Evolutionary conservation across 2,329 filamentous ascomycete species (phyloP).

Genomic region (Cladosporium austrohemisphaericum): DNA sequence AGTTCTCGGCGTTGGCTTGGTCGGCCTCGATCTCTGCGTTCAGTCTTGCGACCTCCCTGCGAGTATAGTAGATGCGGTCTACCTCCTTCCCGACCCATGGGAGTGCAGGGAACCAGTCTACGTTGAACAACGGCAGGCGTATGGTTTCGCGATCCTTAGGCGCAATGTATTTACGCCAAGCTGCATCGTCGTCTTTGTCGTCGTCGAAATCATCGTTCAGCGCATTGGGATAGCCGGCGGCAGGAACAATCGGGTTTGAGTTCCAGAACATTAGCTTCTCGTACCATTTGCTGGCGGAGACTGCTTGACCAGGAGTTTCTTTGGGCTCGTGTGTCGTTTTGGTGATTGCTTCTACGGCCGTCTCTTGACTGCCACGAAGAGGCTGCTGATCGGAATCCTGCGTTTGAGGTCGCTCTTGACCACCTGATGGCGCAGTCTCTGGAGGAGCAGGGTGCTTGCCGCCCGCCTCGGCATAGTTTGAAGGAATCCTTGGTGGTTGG

Average conservation of each 20-base stretch:
- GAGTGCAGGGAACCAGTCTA: constrained; percentile 71
- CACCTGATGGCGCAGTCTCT: neutral
- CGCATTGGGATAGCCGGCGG: constrained; percentile 56
- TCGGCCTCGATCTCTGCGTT: constrained; percentile 91
- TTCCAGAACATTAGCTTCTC: constrained; percentile 33
- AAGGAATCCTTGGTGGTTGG: constrained; percentile 11
- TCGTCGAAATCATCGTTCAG: constrained; percentile 33
- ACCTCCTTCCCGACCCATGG: constrained; percentile 83
- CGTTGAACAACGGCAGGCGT: constrained; percentile 61
- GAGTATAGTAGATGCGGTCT: constrained; percentile 89
- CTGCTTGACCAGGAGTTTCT: constrained; percentile 9
- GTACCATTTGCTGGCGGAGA: constrained; percentile 27
- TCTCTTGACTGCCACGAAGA: constrained; percentile 11
- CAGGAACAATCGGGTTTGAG: constrained; percentile 21
- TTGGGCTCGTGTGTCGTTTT: constrained; percentile 2
- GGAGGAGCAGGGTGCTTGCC: neutral
- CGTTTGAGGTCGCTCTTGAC: neutral
- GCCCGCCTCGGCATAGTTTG: constrained; percentile 24
- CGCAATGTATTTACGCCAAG: constrained; percentile 80
- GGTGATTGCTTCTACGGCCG: neutral
- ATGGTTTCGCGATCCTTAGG: constrained; percentile 82
- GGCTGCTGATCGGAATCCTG: constrained; percentile 1
- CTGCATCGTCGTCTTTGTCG: constrained; percentile 55
- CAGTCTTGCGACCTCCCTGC: constrained; percentile 77
- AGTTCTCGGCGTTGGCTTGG: constrained; percentile 78